Evolutionary conservation across 2,329 filamentous ascomycete species (phyloP), one percentile per base, ranked within the genome.

Genomic region (Fusarium camptoceras): DNA sequence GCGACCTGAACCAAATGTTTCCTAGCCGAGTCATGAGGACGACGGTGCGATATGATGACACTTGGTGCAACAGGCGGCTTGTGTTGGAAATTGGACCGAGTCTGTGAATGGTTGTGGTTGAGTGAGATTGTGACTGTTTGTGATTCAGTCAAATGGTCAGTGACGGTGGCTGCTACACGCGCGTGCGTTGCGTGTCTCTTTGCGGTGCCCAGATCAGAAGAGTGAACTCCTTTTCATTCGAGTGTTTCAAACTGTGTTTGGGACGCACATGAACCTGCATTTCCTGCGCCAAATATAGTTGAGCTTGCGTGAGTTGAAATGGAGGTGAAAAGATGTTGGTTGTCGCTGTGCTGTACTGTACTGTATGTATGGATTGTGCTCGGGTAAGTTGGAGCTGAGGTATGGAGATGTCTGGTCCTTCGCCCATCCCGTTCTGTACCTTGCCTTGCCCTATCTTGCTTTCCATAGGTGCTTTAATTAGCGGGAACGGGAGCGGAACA

Each of bases 21-120:
- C 31, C 34, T 65, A 46, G 47, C 64, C 68, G 53, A 71, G 64
- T 71, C 68, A 71, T 71, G 64, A 68, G 64, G 48, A 58, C 59
- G 44, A 37, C 34, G 43, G 27, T 25, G 30, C 31, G 39, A 37
- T 50, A 34, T 48, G 47, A 49, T 44, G 49, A 22, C 30, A 18
- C 34, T 50, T 59, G 60, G 68, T 71, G 44, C 68, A 54, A 71
- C 68, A 54, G 42, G 22, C 41, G 50, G 55, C 43, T 59, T 59
- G 53, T 47, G 31, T 66, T 54, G 11, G 25, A 20, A 42, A 34
- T 39, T 37, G 55, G 28, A 47, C 22, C 31, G 31, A 39, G 31
- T 42, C 34, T 22, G 42, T 64, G 49, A 56, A 61, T 64, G 30
- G 53, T 28, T 55, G 44, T 51, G 46, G 59, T 44, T 49, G 64